These are phyloP conservation scores for Leccinum disarticulatum DNA, from an alignment of 768 basidiomycete species.

Conservation along the genomic window DNA sequence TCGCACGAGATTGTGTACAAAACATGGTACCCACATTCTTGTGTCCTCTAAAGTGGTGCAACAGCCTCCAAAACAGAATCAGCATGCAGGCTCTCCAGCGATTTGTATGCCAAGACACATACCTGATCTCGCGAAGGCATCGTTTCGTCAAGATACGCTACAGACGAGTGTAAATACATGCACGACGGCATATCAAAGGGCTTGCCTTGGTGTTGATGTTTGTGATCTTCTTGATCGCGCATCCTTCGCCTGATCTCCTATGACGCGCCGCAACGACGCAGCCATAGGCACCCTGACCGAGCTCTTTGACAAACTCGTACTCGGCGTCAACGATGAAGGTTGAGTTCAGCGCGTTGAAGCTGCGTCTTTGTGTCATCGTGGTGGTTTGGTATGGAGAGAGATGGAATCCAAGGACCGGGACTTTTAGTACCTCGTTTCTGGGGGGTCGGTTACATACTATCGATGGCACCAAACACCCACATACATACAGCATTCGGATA, in stretches of 20 bases:
- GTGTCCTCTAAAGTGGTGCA: constrained; percentile 98
- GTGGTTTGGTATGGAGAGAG: constrained; percentile 11
- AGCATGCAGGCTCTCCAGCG: constrained; percentile 3
- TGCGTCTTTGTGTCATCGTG: constrained; percentile 64
- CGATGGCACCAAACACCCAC: constrained; percentile 33
- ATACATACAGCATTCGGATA: constrained; percentile 15
- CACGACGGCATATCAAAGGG: neutral
- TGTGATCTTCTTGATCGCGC: constrained; percentile 95
- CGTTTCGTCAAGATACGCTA: constrained; percentile 95
- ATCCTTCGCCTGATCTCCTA: constrained; percentile 79
- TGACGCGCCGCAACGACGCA: constrained; percentile 88
- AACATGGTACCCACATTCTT: constrained; percentile 73
- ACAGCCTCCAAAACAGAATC: constrained; percentile 50
- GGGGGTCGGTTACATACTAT: constrained; percentile 26
- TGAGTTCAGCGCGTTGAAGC: constrained; percentile 81
- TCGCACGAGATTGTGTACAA: constrained; percentile 3
- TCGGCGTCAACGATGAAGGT: constrained; percentile 85
- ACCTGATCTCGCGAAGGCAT: constrained; percentile 94
- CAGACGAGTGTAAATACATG: constrained; percentile 14
- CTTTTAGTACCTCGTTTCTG: constrained; percentile 3
- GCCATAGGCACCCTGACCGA: constrained; percentile 94
- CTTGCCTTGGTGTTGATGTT: constrained; percentile 87
- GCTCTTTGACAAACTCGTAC: constrained; percentile 95
- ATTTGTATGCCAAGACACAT: constrained; percentile 21
- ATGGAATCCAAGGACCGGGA: neutral